Evolutionary conservation across 768 basidiomycete genomes (phyloP), one percentile per base, ranked within the genome.

Genomic region (Gelatoporia subvermispora): DNA sequence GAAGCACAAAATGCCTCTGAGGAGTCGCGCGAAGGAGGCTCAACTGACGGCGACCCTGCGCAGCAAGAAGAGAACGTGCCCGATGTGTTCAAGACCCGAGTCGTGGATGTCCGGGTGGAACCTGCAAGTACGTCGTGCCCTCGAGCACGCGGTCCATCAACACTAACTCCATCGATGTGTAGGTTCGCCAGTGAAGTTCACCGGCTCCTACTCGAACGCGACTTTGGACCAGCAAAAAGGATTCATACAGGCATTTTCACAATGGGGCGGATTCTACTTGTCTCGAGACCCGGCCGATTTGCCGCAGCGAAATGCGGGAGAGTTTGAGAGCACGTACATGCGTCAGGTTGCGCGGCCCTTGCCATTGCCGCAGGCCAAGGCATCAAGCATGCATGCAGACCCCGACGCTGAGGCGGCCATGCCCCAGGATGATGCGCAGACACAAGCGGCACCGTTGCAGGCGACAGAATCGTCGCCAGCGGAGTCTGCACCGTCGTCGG

Each of bases 231-330:
- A n/a, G n/a, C n/a, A n/a, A n/a, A n/a, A n/a, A n/a, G n/a, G n/a
- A 7, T 48, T 54, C 18, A 45, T 44, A 17, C n/a, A 42, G 23
- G 47, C 39, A 4, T 60, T 60, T 47, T 40, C 43, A 28, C 18
- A 35, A 3, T 60, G 58, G 58, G 58, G 53, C 16, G 58, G 58
- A 0, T 60, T 60, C 47, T 51, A 53, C 35, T 16, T 35, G 40
- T 47, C 49, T 11, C 9, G 5, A n/a, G 57, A 49, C 8, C 23
- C 21, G n/a, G 31, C 18, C 8, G 20, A 22, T 3, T 31, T 42
- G 13, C 34, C 43, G 37, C 24, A 5, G 41, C 41, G 11, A 5
- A 15, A 25, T 16, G 5, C 9, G 17, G 23, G 40, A 41, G 40
- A 13, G 10, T 20, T 25, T 9, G 13, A 48, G 31, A 23, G 28